A percentile compares a stretch with the other conserved stretches of the same genome.
These are phyloP conservation scores for Penicillium simplicissimum DNA, from an alignment of 495 filamentous ascomycete species.

Conservation along the genomic window DNA sequence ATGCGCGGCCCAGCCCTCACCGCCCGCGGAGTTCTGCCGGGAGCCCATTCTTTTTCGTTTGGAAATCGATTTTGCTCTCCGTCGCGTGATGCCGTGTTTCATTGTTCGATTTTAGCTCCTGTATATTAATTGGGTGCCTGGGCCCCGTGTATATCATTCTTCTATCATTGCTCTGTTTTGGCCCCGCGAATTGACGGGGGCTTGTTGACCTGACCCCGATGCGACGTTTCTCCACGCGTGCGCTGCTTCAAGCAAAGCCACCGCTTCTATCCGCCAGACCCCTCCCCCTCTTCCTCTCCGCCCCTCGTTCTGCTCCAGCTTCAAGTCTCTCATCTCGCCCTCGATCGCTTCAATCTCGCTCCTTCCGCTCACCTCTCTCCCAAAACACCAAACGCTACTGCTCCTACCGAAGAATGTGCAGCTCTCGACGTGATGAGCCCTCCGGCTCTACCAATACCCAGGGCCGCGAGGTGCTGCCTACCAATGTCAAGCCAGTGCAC, in stretches of 20 bases:
- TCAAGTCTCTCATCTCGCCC: constrained; percentile 24
- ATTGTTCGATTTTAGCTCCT: constrained; percentile 20
- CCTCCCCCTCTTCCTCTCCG: constrained; percentile 35
- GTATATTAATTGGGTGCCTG: constrained; percentile 21
- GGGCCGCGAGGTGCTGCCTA: constrained; percentile 64
- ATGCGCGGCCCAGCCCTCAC: constrained; percentile 6
- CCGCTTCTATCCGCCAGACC: constrained; percentile 42
- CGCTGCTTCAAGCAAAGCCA: constrained; percentile 45
- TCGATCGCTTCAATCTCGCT: constrained; percentile 9
- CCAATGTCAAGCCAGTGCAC: constrained; percentile 66
- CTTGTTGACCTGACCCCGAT: constrained; percentile 33
- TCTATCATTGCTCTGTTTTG: constrained; percentile 7
- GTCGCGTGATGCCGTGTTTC: constrained; percentile 2
- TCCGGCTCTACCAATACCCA: constrained; percentile 54
- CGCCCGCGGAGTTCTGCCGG: constrained; percentile 22
- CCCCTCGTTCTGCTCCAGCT: constrained; percentile 29
- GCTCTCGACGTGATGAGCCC: constrained; percentile 42
- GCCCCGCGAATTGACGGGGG: constrained; percentile 18
- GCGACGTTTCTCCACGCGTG: constrained; percentile 44
- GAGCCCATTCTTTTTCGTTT: constrained; percentile 20
- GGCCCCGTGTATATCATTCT: constrained; percentile 12
- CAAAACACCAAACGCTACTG: constrained; percentile 47
- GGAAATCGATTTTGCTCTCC: constrained; percentile 26
- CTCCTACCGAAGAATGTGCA: constrained; percentile 54
- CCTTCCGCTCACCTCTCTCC: constrained; percentile 31